phyloP scores from a whole-genome alignment of 2,329 filamentous ascomycete species.

The Colletotrichum phormii region DNA sequence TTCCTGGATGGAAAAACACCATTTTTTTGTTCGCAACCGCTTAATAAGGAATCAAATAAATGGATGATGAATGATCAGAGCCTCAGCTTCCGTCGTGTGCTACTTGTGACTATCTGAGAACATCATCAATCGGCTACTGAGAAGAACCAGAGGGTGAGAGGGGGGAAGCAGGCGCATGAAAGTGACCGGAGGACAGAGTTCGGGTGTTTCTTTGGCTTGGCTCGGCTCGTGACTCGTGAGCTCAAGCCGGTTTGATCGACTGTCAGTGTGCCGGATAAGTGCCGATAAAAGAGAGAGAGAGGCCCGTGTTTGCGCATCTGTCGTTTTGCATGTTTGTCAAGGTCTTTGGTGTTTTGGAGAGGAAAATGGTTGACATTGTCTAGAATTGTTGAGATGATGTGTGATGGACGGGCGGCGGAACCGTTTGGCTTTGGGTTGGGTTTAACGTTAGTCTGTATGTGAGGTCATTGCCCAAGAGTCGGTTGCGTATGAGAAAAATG shows the following conservation, averaged over 20 bases:
- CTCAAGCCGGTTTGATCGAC: conserved; percentile 1
- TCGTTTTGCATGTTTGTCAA: neutral
- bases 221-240: neutral
- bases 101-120: neutral
- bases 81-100: neutral
- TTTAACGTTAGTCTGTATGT: neutral
- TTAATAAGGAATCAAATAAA: conserved; percentile 43
- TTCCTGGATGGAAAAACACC: conserved; percentile 52
- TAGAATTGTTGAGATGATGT: neutral
- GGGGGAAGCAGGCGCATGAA: neutral
- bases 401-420: neutral
- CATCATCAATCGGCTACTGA: neutral
- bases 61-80: conserved; percentile 37
- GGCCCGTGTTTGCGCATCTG: neutral
- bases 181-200: neutral
- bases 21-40: conserved; percentile 30
- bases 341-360: too few species aligned
- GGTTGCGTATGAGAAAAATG: neutral
- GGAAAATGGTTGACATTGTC: neutral
- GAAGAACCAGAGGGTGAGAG: neutral
- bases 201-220: neutral
- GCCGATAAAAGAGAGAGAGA: neutral
- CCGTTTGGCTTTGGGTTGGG: neutral
- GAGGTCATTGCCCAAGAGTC: neutral
- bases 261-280: neutral